Conservation (phyloP, 2,329 filamentous ascomycete genomes). For the Paecilomyces niveus region DNA sequence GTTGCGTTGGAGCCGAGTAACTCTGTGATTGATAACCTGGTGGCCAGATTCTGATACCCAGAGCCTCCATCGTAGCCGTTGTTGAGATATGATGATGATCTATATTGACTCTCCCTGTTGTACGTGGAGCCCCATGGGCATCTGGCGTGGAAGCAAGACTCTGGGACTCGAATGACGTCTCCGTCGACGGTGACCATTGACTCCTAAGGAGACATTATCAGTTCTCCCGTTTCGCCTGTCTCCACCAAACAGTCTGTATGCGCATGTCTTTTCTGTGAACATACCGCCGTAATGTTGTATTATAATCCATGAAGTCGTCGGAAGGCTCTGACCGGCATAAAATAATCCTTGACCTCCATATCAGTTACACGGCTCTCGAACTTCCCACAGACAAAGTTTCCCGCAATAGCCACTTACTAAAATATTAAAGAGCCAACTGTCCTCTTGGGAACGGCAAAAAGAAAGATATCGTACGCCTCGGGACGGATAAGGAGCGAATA, state of each 20-base stretch:
- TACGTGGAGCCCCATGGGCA: background rate
- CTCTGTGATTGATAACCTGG: background rate
- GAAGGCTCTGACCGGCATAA: background rate
- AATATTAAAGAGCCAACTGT: background rate
- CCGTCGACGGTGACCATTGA: background rate
- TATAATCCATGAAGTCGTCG: background rate
- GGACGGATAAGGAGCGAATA: background rate
- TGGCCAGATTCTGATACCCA: background rate
- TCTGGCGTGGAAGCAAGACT: background rate
- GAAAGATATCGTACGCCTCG: background rate
- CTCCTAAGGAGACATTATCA: background rate
- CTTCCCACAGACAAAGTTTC: background rate
- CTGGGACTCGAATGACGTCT: background rate
- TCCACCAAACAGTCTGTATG: background rate
- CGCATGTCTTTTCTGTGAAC: background rate
- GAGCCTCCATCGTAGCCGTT: background rate
- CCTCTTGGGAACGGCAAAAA: background rate
- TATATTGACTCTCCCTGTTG: background rate
- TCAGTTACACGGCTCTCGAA: background rate
- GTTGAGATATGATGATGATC: background rate
- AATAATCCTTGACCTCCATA: background rate
- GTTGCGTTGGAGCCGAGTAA: background rate
- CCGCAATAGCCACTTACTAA: background rate
- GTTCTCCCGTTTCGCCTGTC: background rate
- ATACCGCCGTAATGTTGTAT: background rate